Percentiles rank a stretch among this genome's conserved stretches.
Evolutionary conservation across 2,329 filamentous ascomycete species (phyloP).

Genomic region (Sporothrix pseudoabietina): DNA sequence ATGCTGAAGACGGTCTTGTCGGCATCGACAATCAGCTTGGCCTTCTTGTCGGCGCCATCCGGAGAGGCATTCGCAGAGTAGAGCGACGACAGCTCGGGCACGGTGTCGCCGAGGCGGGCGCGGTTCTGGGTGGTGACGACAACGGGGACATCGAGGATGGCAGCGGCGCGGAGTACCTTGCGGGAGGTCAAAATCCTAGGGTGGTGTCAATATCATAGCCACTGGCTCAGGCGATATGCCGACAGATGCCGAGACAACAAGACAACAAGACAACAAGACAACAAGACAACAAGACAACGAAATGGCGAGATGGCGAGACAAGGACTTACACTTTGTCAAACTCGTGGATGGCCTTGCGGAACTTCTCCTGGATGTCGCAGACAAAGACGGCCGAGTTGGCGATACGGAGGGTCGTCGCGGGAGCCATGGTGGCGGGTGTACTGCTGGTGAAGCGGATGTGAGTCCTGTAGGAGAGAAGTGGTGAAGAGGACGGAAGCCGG

Average conservation of each 20-base stretch:
- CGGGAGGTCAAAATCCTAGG: slow-evolving; percentile 64
- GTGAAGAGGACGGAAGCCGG: background rate
- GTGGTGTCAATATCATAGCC: slow-evolving; percentile 10
- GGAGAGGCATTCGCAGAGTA: slow-evolving; percentile 51
- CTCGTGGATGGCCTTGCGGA: slow-evolving; percentile 78
- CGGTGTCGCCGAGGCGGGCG: slow-evolving; percentile 76
- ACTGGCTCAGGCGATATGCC: background rate
- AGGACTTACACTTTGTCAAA: slow-evolving; percentile 73
- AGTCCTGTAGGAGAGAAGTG: background rate
- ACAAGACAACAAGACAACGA: too few species aligned
- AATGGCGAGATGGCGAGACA: background rate
- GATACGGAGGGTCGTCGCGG: slow-evolving; percentile 13
- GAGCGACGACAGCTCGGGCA: slow-evolving; percentile 65
- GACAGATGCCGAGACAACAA: slow-evolving; percentile 13
- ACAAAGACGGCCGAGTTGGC: slow-evolving; percentile 58
- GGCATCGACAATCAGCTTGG: slow-evolving; percentile 47
- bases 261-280: too few species aligned
- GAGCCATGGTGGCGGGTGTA: slow-evolving; percentile 23
- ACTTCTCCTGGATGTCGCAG: slow-evolving; percentile 95
- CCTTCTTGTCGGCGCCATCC: slow-evolving; percentile 24
- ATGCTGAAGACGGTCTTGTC: slow-evolving; percentile 95
- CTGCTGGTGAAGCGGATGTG: background rate
- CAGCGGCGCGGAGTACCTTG: slow-evolving; percentile 68
- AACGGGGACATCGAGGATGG: slow-evolving; percentile 72
- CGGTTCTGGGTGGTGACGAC: slow-evolving; percentile 85